Evolutionary conservation across 176 grass and related monocot species (phyloP), one percentile per base, ranked within the genome.

Genomic region (Melocanna baccifera): DNA sequence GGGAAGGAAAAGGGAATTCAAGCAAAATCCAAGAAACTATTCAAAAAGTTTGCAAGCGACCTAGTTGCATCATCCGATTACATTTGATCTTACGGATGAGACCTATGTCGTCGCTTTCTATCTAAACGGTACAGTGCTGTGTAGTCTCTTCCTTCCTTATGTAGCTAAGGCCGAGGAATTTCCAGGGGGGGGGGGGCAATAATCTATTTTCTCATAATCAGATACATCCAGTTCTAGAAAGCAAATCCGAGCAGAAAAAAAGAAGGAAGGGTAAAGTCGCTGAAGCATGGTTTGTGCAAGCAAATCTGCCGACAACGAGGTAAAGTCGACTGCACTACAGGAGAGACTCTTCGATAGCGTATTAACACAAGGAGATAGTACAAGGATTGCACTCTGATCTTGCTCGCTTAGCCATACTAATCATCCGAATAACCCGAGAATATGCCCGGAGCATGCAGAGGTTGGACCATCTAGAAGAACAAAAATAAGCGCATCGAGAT

Each of bases 381-480:
- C 39, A 9, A 41, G n/a, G 26, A 12, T 11, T 6, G 25, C 15
- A 32, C 26, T 7, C 9, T 73, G 15, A 25, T 26, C 23, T 61
- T 13, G 57, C 57, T 6, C 13, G 2, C 61, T 14, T 16, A 30
- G 62, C 26, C 62, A 32, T 1, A 51, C 0, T 25, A 3, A 1
- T 62, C 18, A 13, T 43, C 52, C 19, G 71, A 45, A 81, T 5
- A 13, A 52, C 29, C n/a, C 16, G 41, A 51, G 29, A 66, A 68
- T 69, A 67, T 68, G 78, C 36, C 23, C 57, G 59, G 46, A 58
- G 48, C 5, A 20, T 16, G 66, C n/a, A 29, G 50, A 22, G 25
- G 50, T 59, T 30, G 66, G 71, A 75, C 85, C 78, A 69, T 84
- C 87, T 29, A 45, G 52, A 67, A 76, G 34, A 36, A 36, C 0